Evolutionary conservation across 805 yeast genomes (phyloP), one percentile per base, ranked within the genome.

Genomic region (Candida maris): DNA sequence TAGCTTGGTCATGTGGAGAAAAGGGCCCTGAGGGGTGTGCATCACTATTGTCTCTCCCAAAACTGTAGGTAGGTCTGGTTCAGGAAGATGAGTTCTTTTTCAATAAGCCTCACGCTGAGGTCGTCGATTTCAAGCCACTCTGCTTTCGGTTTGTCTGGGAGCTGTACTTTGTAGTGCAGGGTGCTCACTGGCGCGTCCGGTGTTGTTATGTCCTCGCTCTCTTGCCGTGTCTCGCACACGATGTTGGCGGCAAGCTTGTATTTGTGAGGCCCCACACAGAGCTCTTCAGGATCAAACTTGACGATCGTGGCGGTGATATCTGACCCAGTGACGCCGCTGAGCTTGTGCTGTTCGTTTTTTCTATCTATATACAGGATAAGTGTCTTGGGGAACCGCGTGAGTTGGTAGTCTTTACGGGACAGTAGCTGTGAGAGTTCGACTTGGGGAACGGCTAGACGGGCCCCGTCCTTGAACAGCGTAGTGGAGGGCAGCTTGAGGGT

Each of bases 21-120:
- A 21, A 20, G 26, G 25, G 12, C 27, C n/a, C n/a, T n/a, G n/a
- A n/a, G 12, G 14, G 5, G 33, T 23, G n/a, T 14, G 19, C 7
- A 27, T 20, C n/a, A 14, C 5, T 30, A 13, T 27, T 32, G 25
- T 32, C 54, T 58, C 43, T 73, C 70, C 89, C 93, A 83, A 8
- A 85, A 61, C 56, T 84, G 91, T 18, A 85, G 59, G 56, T 73
- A 77, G 22, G 76, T 71, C 47, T 81, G 85, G 26, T 70, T 67
- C 20, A 84, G 54, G 49, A 82, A 79, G 37, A 85, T 48, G 27
- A 82, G 61, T 42, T 81, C 87, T 34, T 65, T 65, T 25, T 78
- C 79, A 16, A 73, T 68, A 10, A 54, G 54, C 23, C 59, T 65
- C 1, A 75, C 68, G 9, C 59, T 51, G 33, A 76, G 58, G 49